Percentiles rank a stretch among this genome's conserved stretches.
Evolutionary conservation across 2,329 filamentous ascomycete species (phyloP).

Genomic region (Fusarium circinatum): DNA sequence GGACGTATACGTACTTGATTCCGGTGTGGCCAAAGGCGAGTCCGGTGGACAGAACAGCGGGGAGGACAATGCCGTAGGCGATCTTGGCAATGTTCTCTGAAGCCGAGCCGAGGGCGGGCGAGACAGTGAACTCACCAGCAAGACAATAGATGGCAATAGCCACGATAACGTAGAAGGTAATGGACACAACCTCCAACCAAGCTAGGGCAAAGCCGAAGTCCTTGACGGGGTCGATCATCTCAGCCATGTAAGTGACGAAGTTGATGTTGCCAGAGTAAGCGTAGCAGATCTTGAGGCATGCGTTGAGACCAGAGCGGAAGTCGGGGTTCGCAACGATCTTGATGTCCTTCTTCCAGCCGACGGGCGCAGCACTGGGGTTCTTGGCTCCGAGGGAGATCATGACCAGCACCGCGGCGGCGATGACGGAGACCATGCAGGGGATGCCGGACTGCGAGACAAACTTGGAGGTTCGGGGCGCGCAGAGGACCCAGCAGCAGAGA

Average conservation of each 20-base stretch:
- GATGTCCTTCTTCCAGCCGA: constrained; percentile 45
- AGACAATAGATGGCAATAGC: constrained; percentile 45
- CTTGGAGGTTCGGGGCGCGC: constrained; percentile 73
- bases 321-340: constrained; percentile 44
- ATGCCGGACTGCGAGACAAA: constrained; percentile 48
- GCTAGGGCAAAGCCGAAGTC: constrained; percentile 47
- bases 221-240: constrained; percentile 49
- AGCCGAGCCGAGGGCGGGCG: constrained; percentile 42
- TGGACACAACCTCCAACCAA: constrained; percentile 41
- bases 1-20: constrained; percentile 50
- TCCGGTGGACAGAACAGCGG: constrained; percentile 46
- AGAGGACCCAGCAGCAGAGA: constrained; percentile 70
- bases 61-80: constrained; percentile 48
- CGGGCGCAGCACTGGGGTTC: constrained; percentile 44
- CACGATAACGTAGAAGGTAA: constrained; percentile 41
- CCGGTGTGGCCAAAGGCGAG: constrained; percentile 49
- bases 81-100: constrained; percentile 39
- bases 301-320: constrained; percentile 48
- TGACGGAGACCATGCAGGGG: constrained; percentile 48
- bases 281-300: constrained; percentile 50
- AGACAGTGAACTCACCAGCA: constrained; percentile 43
- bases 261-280: constrained; percentile 53
- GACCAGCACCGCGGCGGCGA: constrained; percentile 50
- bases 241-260: constrained; percentile 51
- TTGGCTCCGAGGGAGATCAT: constrained; percentile 50